Evolutionary conservation across 169 alveolate genomes (phyloP), one percentile per base, ranked within the genome.

Genomic region (Plasmodium chabaudi): DNA sequence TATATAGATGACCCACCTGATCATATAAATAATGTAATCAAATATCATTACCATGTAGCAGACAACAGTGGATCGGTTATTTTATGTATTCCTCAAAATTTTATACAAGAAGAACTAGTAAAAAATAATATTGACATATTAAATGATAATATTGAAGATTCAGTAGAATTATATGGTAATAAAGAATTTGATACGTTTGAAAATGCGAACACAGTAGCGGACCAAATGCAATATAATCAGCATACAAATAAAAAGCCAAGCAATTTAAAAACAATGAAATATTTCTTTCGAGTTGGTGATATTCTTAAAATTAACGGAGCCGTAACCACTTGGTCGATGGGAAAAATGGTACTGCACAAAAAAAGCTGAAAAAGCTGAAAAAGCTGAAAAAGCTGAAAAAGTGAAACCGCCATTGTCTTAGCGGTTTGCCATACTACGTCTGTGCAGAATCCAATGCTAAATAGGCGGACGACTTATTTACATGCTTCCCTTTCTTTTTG

Each of bases 301-400:
- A 91, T 91, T n/a, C 47, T 93, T n/a, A 82, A 75, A 57, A 67
- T 93, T 13, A 17, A 53, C 19, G 93, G 93, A 17, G 92, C 94
- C 23, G 86, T 61, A 27, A 93, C 96, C 15, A 87, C 94, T 1
- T 93, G 96, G 96, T 93, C 96, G 6, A 94, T 92, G 93, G 96
- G 96, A 2, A 92, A 92, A 84, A 82, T 93, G 94, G 96, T 21
- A 21, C 25, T 21, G 25, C n/a, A 21, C 0, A 21, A 21, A 21
- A 21, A 21, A 21, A 21, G 0, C 1, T 21, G 13, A 47, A 47
- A 47, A 47, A 47, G 1, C 0, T 10, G 1, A 47, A 1, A 47
- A 47, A 47, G 1, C 0, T 10, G 13, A 47, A 47, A 47, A 47
- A 13, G 1, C 2, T 9, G 13, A 9, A 1, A 47, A 13, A 13